Evolutionary conservation across 192 early-diverging fungal genomes (phyloP).

Genomic region (Dissophora globulifera): DNA sequence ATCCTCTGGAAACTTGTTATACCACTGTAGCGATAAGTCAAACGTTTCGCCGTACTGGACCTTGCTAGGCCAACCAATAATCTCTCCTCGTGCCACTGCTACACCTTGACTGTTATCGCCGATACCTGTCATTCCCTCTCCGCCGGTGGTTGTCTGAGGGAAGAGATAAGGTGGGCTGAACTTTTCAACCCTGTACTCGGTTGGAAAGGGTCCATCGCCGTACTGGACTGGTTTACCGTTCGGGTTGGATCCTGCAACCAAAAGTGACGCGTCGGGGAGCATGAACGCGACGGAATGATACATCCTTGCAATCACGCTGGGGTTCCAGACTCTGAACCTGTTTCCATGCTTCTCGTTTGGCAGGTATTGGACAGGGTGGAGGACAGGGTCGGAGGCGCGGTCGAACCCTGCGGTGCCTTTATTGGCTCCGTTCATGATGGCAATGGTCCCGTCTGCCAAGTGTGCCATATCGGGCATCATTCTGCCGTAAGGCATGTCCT

Average conservation of each 20-base stretch:
- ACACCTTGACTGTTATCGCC: neutral
- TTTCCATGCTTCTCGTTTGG: slow-evolving; percentile 24
- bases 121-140: neutral
- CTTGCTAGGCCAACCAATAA: slow-evolving; percentile 22
- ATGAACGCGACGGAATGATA: slow-evolving; percentile 56
- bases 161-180: slow-evolving; percentile 68
- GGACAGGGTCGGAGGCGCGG: slow-evolving; percentile 42
- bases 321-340: slow-evolving; percentile 40
- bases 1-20: slow-evolving; percentile 28
- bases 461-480: slow-evolving; percentile 56
- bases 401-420: slow-evolving; percentile 53
- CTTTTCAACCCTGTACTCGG: slow-evolving; percentile 61
- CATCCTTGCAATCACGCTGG: slow-evolving; percentile 56
- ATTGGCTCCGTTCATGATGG: slow-evolving; percentile 47
- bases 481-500: slow-evolving; percentile 44
- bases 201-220: slow-evolving; percentile 51
- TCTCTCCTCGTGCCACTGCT: slow-evolving; percentile 29
- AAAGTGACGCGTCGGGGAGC: slow-evolving; percentile 38
- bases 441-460: slow-evolving; percentile 40
- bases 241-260: slow-evolving; percentile 56
- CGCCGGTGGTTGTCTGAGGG: neutral
- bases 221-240: slow-evolving; percentile 40
- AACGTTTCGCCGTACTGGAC: slow-evolving; percentile 38
- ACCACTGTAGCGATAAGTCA: slow-evolving; percentile 23
- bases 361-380: slow-evolving; percentile 48